A percentile compares a stretch with the other conserved stretches of the same genome.
These are phyloP conservation scores for Aspergillus luchuensis DNA, from an alignment of 2,329 filamentous ascomycete genomes.

Conservation along the genomic window DNA sequence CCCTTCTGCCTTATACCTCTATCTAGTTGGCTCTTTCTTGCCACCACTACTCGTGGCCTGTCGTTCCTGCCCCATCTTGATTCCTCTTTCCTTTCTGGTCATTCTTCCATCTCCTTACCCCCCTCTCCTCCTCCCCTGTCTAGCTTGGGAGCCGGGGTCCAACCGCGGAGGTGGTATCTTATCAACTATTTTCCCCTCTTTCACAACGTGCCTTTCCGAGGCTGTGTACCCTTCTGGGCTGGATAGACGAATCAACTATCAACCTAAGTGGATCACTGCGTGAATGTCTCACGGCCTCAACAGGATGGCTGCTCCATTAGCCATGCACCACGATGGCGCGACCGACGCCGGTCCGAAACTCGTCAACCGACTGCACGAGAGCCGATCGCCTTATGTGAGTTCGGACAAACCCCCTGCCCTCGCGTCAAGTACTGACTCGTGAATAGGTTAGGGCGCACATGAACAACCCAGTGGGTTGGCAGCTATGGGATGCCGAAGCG, in stretches of 20 bases:
- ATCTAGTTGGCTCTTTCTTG: neutral
- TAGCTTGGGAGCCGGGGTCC: neutral
- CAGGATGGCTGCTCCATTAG: slow-evolving; percentile 32
- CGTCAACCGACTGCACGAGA: slow-evolving; percentile 61
- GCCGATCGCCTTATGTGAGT: slow-evolving; percentile 55
- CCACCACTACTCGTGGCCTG: neutral
- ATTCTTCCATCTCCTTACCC: neutral
- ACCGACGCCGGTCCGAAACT: slow-evolving; percentile 38
- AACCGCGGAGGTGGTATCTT: slow-evolving; percentile 12
- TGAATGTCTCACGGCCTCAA: slow-evolving; percentile 14
- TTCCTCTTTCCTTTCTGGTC: neutral
- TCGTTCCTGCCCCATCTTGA: neutral
- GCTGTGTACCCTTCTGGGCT: slow-evolving; percentile 18
- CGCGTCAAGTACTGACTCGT: slow-evolving; percentile 15
- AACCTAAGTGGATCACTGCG: slow-evolving; percentile 10
- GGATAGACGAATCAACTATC: slow-evolving; percentile 21
- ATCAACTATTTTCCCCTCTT: slow-evolving; percentile 13
- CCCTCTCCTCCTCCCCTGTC: neutral
- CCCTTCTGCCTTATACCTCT: neutral
- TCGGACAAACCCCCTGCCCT: neutral
- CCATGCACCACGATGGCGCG: slow-evolving; percentile 31
- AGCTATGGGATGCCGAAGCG: slow-evolving; percentile 78
- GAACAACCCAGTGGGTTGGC: slow-evolving; percentile 86
- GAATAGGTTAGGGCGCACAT: slow-evolving; percentile 69
- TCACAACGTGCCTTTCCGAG: slow-evolving; percentile 9